Conservation (phyloP, 1,284 basidiomycete species). For the Cutaneotrichosporon sp. region DNA sequence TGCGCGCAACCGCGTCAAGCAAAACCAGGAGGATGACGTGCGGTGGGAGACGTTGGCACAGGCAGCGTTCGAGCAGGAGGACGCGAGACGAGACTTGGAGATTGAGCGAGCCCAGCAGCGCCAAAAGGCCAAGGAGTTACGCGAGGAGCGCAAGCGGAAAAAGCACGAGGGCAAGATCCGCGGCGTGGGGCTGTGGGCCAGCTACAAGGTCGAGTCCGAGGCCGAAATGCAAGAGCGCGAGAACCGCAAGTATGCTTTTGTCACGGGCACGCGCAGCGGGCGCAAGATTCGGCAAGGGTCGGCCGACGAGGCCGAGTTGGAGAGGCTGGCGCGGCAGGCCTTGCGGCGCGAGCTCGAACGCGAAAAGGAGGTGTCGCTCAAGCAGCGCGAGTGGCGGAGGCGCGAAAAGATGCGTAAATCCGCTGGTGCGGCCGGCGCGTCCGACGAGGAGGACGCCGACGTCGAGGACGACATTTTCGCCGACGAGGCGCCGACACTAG, state of each 20-base stretch:
- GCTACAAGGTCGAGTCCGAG: conserved; percentile 31
- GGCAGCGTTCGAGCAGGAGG: conserved; percentile 24
- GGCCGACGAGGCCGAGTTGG: conserved; percentile 19
- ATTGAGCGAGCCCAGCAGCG: conserved; percentile 17
- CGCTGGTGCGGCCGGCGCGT: no score
- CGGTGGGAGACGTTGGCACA: conserved; percentile 27
- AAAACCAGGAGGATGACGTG: conserved; percentile 16
- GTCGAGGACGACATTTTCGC: background rate
- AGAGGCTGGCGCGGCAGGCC: conserved; percentile 11
- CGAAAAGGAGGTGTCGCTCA: background rate
- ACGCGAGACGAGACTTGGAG: conserved; percentile 4
- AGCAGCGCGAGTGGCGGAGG: conserved; percentile 1
- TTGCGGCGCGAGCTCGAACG: conserved; percentile 3
- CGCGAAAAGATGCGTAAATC: background rate
- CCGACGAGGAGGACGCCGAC: background rate
- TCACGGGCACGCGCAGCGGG: conserved; percentile 37
- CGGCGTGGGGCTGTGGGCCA: conserved; percentile 36
- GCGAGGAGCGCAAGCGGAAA: conserved; percentile 26
- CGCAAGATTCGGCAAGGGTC: conserved; percentile 17
- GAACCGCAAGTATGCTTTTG: conserved; percentile 23
- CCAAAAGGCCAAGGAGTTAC: conserved; percentile 18
- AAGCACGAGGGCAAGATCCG: conserved; percentile 30
- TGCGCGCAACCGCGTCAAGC: background rate
- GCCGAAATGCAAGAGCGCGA: conserved; percentile 27
- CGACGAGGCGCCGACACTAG: no score